Evolutionary conservation across 352 stramenopile species (phyloP).

Genomic region (Globisporangium ultimum): DNA sequence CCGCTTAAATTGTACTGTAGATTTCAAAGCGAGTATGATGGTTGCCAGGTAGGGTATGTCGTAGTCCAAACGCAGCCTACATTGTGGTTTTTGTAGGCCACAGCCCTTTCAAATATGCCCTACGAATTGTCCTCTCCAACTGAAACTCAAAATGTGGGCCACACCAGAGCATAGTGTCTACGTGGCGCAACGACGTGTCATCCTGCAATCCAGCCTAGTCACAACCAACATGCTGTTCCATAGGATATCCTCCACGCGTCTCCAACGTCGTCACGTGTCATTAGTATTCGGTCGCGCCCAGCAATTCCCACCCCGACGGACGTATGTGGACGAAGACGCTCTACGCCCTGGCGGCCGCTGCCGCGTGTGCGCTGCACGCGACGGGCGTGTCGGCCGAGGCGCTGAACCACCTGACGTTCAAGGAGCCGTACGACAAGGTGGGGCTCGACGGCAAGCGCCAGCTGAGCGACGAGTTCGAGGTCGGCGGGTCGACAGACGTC

Average conservation of each 20-base stretch:
- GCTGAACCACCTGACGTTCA: slow-evolving; percentile 39
- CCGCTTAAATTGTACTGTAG: no score
- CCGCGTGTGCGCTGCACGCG: slow-evolving; percentile 6
- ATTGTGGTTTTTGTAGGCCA: no score
- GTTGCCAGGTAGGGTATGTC: no score
- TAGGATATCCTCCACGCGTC: not conserved
- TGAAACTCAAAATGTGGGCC: no score
- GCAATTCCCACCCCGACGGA: not conserved
- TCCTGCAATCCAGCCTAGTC: not conserved
- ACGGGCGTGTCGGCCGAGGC: slow-evolving; percentile 10
- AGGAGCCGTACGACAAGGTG: slow-evolving; percentile 59
- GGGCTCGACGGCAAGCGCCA: slow-evolving; percentile 47
- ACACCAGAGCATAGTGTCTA: no score
- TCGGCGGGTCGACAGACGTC: slow-evolving; percentile 62
- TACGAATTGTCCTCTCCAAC: no score
- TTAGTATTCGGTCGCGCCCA: not conserved
- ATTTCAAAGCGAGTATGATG: no score
- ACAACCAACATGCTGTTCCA: not conserved
- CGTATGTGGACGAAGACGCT: slow-evolving; percentile 17
- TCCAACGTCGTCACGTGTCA: not conserved
- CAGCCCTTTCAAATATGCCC: no score
- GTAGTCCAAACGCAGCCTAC: no score
- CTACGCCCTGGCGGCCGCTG: slow-evolving; percentile 22
- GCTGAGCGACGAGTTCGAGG: slow-evolving; percentile 52
- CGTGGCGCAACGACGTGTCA: not conserved